Percentiles rank a stretch among this genome's conserved stretches.
These are phyloP conservation scores for Paracoccidioides brasiliensis DNA, from an alignment of 2,329 filamentous ascomycete genomes.

Conservation along the genomic window DNA sequence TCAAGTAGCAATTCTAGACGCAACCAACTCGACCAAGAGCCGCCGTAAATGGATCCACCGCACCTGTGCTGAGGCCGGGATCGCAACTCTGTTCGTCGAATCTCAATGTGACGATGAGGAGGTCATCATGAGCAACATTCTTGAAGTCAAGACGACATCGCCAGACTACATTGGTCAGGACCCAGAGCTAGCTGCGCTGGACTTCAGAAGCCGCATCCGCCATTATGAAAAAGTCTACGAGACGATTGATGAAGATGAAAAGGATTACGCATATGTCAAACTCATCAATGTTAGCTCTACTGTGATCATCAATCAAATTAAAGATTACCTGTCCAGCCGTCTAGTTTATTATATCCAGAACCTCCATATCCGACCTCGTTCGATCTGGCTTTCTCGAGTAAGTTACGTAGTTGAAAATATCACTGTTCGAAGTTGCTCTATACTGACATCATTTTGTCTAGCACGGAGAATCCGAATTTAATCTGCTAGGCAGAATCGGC, in stretches of 20 bases:
- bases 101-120: slow-evolving; percentile 94
- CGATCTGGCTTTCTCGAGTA: slow-evolving; percentile 90
- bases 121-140: slow-evolving; percentile 94
- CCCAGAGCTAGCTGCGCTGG: slow-evolving; percentile 75
- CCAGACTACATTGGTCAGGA: slow-evolving; percentile 93
- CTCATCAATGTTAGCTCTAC: slow-evolving; percentile 92
- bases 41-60: slow-evolving; percentile 86
- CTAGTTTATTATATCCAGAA: slow-evolving; percentile 99
- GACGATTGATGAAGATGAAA: slow-evolving; percentile 81
- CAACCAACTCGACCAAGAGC: slow-evolving; percentile 87
- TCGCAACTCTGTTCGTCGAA: slow-evolving; percentile 92
- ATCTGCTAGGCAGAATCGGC: slow-evolving; percentile 79
- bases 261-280: slow-evolving; percentile 85
- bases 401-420: slow-evolving; percentile 25
- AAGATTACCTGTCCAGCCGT: slow-evolving; percentile 90
- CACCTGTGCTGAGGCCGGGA: slow-evolving; percentile 56
- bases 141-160: slow-evolving; percentile 91
- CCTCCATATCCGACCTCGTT: slow-evolving; percentile 88
- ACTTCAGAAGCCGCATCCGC: slow-evolving; percentile 86
- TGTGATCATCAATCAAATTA: slow-evolving; percentile 95
- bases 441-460: slow-evolving; percentile 26
- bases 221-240: slow-evolving; percentile 98
- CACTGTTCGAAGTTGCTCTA: background rate
- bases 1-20: slow-evolving; percentile 85
- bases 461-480: slow-evolving; percentile 92